These are phyloP conservation scores for Vitis hybrid DNA, from an alignment of 177 flowering plant species.

Conservation along the genomic window DNA sequence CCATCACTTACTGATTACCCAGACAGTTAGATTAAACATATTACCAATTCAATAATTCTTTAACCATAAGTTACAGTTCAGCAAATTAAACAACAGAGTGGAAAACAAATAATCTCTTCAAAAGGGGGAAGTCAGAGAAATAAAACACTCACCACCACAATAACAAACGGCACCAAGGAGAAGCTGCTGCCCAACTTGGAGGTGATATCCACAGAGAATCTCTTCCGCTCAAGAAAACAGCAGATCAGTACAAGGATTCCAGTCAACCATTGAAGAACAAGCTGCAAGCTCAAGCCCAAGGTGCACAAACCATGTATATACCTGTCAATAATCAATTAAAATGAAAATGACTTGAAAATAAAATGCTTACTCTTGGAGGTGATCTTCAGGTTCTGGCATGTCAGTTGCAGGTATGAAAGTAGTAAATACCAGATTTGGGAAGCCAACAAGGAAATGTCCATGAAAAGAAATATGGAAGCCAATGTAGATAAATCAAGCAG, in stretches of 20 bases:
- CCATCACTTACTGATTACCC: no score
- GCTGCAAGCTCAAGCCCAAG: conserved; percentile 90
- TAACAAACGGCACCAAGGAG: conserved; percentile 79
- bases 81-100: background rate
- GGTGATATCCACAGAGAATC: conserved; percentile 63
- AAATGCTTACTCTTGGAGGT: conserved; percentile 36
- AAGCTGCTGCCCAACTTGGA: conserved; percentile 96
- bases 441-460: background rate
- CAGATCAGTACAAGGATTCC: conserved; percentile 85
- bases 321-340: conserved; percentile 64
- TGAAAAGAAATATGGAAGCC: background rate
- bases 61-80: background rate
- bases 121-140: background rate
- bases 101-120: background rate
- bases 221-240: conserved; percentile 83
- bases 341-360: conserved; percentile 36
- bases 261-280: conserved; percentile 89
- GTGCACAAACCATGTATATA: conserved; percentile 55
- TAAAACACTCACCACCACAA: conserved; percentile 74
- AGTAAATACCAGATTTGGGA: background rate
- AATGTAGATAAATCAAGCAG: background rate
- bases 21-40: no score
- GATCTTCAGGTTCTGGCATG: conserved; percentile 17
- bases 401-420: conserved; percentile 8
- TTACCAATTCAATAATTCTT: background rate